phyloP scores from a whole-genome alignment of 805 yeast species.

The Teunomyces aglyptinius region DNA sequence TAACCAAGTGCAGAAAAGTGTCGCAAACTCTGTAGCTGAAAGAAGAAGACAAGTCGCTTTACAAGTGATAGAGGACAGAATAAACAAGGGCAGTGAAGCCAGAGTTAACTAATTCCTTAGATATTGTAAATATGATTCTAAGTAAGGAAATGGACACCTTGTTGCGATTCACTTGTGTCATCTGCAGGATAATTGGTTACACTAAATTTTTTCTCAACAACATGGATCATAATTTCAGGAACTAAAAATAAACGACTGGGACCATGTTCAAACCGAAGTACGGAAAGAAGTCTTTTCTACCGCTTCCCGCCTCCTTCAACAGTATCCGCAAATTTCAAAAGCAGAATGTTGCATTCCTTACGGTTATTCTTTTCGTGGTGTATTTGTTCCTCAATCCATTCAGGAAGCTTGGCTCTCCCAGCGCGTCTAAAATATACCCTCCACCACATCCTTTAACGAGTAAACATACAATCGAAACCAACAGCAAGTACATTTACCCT shows the following conservation, averaged over 20 bases:
- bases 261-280: slow-evolving; percentile 28
- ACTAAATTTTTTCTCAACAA: slow-evolving; percentile 3
- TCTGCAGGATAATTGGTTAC: neutral
- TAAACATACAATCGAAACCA: slow-evolving; percentile 38
- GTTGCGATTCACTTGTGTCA: neutral
- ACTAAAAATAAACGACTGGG: slow-evolving; percentile 4
- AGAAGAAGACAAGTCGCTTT: slow-evolving; percentile 76
- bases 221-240: neutral
- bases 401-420: neutral
- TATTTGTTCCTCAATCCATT: slow-evolving; percentile 24
- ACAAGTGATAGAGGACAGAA: slow-evolving; percentile 69
- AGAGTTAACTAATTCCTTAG: slow-evolving; percentile 1
- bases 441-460: slow-evolving; percentile 33
- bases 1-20: slow-evolving; percentile 38
- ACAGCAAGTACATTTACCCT: slow-evolving; percentile 63
- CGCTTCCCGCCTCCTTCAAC: slow-evolving; percentile 30
- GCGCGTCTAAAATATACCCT: slow-evolving; percentile 21
- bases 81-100: slow-evolving; percentile 22
- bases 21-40: slow-evolving; percentile 57
- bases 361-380: slow-evolving; percentile 15
- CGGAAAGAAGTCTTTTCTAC: slow-evolving; percentile 22
- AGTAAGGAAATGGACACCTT: neutral
- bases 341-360: slow-evolving; percentile 13
- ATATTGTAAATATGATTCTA: neutral
- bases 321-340: slow-evolving; percentile 13